Conservation (phyloP, 495 filamentous ascomycete species). For the Daldinia bambusicola region DNA sequence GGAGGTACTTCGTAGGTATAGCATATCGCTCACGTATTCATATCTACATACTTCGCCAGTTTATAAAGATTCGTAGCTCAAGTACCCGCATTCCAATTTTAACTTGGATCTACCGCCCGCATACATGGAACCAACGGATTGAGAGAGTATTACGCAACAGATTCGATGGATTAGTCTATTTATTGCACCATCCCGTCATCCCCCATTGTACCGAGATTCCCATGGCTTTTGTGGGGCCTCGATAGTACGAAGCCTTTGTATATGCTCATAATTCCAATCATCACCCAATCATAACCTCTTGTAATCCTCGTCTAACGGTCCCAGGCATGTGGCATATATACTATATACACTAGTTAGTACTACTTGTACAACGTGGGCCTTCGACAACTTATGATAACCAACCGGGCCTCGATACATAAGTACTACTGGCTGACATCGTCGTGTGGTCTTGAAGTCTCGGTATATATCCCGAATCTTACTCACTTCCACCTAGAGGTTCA, state of each 20-base stretch:
- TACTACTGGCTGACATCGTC: constrained; percentile 4
- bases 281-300: not conserved
- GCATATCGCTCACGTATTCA: not conserved
- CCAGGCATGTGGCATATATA: constrained; percentile 2
- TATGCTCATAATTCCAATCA: not conserved
- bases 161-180: constrained; percentile 41
- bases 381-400: not conserved
- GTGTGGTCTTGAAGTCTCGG: not conserved
- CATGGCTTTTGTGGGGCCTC: constrained; percentile 2
- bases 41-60: not conserved
- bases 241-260: constrained; percentile 4
- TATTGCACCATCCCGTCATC: constrained; percentile 37
- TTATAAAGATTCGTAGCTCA: not conserved
- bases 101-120: constrained; percentile 3
- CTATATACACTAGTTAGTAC: too few relatives aligned
- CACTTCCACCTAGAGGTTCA: constrained; percentile 4
- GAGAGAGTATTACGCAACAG: constrained; percentile 38
- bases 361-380: not conserved
- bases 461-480: constrained; percentile 18
- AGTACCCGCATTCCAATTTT: constrained; percentile 3
- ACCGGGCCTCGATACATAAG: not conserved
- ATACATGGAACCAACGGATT: constrained; percentile 11
- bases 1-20: not conserved
- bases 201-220: constrained; percentile 14
- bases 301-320: not conserved